Percentiles rank a stretch among this genome's conserved stretches.
These are phyloP conservation scores for Heterobasidion parviporum DNA, from an alignment of 1,284 basidiomycete genomes.

Conservation along the genomic window DNA sequence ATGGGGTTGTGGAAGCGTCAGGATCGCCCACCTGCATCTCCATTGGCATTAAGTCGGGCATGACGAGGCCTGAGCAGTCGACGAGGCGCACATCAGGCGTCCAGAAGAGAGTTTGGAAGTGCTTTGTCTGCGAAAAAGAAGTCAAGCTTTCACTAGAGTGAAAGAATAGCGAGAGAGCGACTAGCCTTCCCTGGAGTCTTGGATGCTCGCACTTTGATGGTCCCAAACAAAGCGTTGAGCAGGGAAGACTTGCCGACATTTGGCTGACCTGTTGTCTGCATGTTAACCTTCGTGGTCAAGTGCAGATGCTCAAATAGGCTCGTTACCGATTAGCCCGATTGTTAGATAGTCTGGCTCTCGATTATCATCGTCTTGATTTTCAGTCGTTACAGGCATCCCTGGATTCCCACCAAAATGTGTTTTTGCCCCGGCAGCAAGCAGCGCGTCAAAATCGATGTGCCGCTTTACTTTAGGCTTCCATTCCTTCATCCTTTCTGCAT, in stretches of 20 bases:
- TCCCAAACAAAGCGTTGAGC: slow-evolving; percentile 84
- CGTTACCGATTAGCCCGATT: slow-evolving; percentile 71
- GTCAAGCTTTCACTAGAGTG: not conserved
- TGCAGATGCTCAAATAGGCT: not conserved
- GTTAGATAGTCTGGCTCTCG: slow-evolving; percentile 59
- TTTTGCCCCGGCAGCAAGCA: slow-evolving; percentile 32
- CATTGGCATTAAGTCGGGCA: slow-evolving; percentile 73
- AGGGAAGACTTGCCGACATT: slow-evolving; percentile 93
- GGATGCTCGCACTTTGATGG: slow-evolving; percentile 76
- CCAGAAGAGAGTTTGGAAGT: slow-evolving; percentile 90
- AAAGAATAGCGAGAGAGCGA: not conserved
- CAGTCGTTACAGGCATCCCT: not conserved
- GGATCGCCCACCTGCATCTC: slow-evolving; percentile 59
- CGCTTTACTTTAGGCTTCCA: slow-evolving; percentile 65
- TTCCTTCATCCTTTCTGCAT: slow-evolving; percentile 43
- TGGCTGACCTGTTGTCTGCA: slow-evolving; percentile 59
- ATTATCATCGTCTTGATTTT: slow-evolving; percentile 11
- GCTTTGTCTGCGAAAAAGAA: slow-evolving; percentile 61
- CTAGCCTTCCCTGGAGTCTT: slow-evolving; percentile 84
- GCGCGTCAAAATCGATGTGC: slow-evolving; percentile 67
- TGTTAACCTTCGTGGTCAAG: not conserved
- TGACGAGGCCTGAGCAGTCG: slow-evolving; percentile 81
- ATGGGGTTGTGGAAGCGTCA: not conserved
- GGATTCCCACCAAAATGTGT: slow-evolving; percentile 21
- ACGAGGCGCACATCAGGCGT: slow-evolving; percentile 74